Evolutionary conservation across 768 basidiomycete species (phyloP).

Genomic region (Rhodotorula toruloides): DNA sequence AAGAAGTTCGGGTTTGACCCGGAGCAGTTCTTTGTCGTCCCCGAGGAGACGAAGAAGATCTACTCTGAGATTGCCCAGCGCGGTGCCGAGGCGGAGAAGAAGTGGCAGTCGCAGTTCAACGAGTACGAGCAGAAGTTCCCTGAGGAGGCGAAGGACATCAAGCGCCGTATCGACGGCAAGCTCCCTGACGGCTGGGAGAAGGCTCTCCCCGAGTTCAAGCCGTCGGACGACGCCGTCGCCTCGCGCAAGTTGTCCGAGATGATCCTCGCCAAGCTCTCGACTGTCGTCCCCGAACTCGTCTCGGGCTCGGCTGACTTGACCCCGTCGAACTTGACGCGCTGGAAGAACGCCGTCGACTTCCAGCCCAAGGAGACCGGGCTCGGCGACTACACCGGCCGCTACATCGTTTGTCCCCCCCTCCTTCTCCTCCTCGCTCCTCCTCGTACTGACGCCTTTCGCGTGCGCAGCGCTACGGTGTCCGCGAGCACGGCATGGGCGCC

Average conservation of each 20-base stretch:
- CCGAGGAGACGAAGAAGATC: conserved; percentile 62
- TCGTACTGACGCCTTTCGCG: not conserved
- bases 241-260: conserved; percentile 91
- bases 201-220: conserved; percentile 75
- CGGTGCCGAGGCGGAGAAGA: conserved; percentile 65
- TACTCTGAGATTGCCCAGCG: conserved; percentile 65
- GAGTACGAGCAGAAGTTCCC: conserved; percentile 74
- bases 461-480: conserved; percentile 53
- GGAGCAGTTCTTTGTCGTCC: conserved; percentile 70
- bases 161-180: conserved; percentile 73
- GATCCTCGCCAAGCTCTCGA: conserved; percentile 67
- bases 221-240: conserved; percentile 74
- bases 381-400: conserved; percentile 77
- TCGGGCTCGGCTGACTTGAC: conserved; percentile 46
- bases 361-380: conserved; percentile 79
- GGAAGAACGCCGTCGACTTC: conserved; percentile 80
- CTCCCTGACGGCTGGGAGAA: conserved; percentile 84
- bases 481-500: conserved; percentile 93
- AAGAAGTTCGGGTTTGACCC: conserved; percentile 74
- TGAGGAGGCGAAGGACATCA: conserved; percentile 75
- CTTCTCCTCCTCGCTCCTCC: not conserved
- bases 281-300: conserved; percentile 69
- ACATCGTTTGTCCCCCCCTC: conserved; percentile 52
- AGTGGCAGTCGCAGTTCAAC: conserved; percentile 66
- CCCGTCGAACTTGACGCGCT: conserved; percentile 57